phyloP scores from a whole-genome alignment of 2,329 filamentous ascomycete genomes.

The Alternaria atra region DNA sequence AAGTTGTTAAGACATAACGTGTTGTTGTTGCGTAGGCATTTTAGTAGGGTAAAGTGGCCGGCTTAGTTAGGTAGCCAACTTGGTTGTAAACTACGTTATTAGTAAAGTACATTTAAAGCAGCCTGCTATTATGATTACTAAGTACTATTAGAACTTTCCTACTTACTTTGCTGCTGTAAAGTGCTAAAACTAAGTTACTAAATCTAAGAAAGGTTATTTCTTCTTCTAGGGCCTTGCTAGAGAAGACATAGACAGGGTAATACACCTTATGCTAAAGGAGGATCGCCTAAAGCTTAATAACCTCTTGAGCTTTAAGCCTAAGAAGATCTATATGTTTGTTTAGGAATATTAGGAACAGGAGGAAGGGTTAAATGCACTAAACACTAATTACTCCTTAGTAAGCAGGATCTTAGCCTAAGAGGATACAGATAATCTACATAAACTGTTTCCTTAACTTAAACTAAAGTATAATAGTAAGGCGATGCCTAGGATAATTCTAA shows the following conservation, averaged over 20 bases:
- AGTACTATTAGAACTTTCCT: background rate
- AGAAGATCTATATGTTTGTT: background rate
- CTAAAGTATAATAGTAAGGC: too few relatives aligned
- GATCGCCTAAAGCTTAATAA: too few relatives aligned
- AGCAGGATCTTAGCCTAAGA: background rate
- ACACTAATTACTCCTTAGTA: background rate
- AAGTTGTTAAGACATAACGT: too few relatives aligned
- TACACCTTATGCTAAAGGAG: background rate
- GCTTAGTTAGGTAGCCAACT: too few relatives aligned
- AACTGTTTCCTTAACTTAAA: too few relatives aligned
- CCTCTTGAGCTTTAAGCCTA: too few relatives aligned
- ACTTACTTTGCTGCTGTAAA: background rate
- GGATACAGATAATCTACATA: background rate
- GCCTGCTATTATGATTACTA: background rate
- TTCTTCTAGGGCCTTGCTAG: background rate
- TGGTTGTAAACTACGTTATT: too few relatives aligned
- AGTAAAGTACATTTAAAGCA: background rate
- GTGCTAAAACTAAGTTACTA: background rate
- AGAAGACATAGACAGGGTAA: background rate
- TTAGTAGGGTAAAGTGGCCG: too few relatives aligned
- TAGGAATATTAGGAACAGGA: background rate
- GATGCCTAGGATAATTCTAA: too few relatives aligned
- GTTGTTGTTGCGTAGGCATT: too few relatives aligned
- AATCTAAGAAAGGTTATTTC: background rate
- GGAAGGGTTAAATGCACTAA: background rate